These are phyloP conservation scores for Neopestalotiopsis rosae DNA, from an alignment of 2,329 filamentous ascomycete species.

Conservation along the genomic window DNA sequence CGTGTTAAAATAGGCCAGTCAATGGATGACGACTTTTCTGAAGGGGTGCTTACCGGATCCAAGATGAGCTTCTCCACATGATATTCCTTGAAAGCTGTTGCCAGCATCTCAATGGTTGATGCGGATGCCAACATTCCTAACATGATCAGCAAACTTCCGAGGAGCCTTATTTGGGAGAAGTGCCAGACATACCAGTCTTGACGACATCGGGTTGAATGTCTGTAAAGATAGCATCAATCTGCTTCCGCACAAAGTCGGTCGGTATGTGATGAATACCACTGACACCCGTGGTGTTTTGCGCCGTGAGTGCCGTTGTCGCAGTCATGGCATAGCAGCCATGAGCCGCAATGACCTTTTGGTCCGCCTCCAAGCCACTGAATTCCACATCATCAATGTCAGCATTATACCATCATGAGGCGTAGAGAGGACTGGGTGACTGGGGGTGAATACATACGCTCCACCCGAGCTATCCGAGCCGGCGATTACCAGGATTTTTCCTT, in stretches of 20 bases:
- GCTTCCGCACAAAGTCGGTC: slow-evolving; percentile 77
- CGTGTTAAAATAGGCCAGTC: background rate
- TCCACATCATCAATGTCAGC: background rate
- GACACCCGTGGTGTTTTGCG: slow-evolving; percentile 90
- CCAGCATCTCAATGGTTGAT: slow-evolving; percentile 72
- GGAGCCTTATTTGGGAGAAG: slow-evolving; percentile 17
- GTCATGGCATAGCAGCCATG: slow-evolving; percentile 97
- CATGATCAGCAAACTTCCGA: slow-evolving; percentile 9
- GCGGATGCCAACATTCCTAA: slow-evolving; percentile 82
- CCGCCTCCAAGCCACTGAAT: slow-evolving; percentile 85
- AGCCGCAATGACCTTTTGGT: slow-evolving; percentile 91
- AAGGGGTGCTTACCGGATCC: slow-evolving; percentile 67
- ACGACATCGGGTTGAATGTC: slow-evolving; percentile 90
- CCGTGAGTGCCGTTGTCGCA: slow-evolving; percentile 92
- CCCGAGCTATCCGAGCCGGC: slow-evolving; percentile 78
- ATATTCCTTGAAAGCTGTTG: slow-evolving; percentile 64
- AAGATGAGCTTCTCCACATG: slow-evolving; percentile 66
- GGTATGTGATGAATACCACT: slow-evolving; percentile 81
- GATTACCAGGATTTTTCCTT: slow-evolving; percentile 62
- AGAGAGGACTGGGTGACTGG: background rate
- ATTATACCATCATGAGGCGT: background rate
- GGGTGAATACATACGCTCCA: slow-evolving; percentile 65
- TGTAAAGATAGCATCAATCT: slow-evolving; percentile 82
- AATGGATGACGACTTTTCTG: background rate
- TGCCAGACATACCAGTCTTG: slow-evolving; percentile 73